Evolutionary conservation across 495 filamentous ascomycete species (phyloP).

Genomic region (Penicillium turbatum): DNA sequence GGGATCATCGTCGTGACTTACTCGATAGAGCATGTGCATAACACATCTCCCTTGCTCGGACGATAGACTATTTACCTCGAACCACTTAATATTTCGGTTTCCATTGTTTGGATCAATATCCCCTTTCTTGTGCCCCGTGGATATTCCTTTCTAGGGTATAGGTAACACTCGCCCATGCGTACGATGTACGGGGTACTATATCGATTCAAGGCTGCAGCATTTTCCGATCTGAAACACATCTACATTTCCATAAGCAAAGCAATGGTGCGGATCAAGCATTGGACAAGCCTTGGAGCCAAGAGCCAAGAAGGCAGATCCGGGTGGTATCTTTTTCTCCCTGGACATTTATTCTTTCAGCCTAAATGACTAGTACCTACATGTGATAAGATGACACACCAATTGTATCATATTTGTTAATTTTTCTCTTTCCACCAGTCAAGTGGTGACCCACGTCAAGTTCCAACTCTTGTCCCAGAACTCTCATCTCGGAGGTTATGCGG

Average conservation of each 20-base stretch:
- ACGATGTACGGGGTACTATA: no score
- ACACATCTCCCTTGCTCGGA: not conserved
- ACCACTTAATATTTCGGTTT: not conserved
- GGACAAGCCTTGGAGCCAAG: not conserved
- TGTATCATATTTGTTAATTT: not conserved
- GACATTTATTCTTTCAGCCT: not conserved
- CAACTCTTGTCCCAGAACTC: not conserved
- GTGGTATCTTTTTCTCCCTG: not conserved
- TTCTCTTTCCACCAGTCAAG: not conserved
- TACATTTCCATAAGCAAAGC: no score
- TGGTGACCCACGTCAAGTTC: constrained; percentile 8
- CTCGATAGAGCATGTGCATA: constrained; percentile 5
- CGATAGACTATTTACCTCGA: not conserved
- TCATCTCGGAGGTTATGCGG: not conserved
- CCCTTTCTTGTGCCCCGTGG: not conserved
- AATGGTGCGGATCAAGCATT: not conserved
- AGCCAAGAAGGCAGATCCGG: not conserved
- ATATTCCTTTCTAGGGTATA: not conserved
- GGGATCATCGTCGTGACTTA: not conserved
- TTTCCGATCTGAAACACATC: not conserved
- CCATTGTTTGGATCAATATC: not conserved
- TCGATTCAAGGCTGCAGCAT: not conserved
- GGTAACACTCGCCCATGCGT: not conserved
- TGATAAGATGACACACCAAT: not conserved
- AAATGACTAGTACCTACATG: not conserved